These are phyloP conservation scores for Tillandsia fasciculata DNA, from an alignment of 176 grass and related monocot genomes.

Conservation along the genomic window DNA sequence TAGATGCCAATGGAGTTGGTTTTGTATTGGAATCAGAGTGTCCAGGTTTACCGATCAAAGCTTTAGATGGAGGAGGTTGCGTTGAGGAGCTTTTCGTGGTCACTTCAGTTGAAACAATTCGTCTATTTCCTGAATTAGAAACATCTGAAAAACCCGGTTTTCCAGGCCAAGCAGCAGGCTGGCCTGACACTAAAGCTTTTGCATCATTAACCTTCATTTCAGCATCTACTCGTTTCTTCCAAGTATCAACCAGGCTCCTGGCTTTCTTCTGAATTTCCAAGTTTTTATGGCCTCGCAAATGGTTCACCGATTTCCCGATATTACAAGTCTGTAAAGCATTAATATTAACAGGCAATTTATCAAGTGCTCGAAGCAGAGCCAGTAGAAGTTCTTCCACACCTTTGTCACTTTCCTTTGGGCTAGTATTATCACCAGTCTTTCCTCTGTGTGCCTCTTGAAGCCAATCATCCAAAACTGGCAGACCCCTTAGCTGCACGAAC, in stretches of 20 bases:
- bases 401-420: slow-evolving; percentile 67
- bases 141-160: slow-evolving; percentile 45
- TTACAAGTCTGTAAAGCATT: slow-evolving; percentile 54
- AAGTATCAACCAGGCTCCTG: slow-evolving; percentile 53
- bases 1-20: slow-evolving; percentile 13
- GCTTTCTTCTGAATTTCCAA: slow-evolving; percentile 50
- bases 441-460: slow-evolving; percentile 66
- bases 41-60: slow-evolving; percentile 20
- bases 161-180: slow-evolving; percentile 45
- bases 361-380: slow-evolving; percentile 43
- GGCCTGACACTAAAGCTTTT: slow-evolving; percentile 37
- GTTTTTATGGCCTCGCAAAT: slow-evolving; percentile 52
- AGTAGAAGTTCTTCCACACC: slow-evolving; percentile 49
- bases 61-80: slow-evolving; percentile 29
- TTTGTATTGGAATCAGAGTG: slow-evolving; percentile 24
- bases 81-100: slow-evolving; percentile 24
- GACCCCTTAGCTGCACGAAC: slow-evolving; percentile 22
- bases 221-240: slow-evolving; percentile 60
- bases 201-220: slow-evolving; percentile 51
- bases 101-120: slow-evolving; percentile 32
- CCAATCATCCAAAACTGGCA: slow-evolving; percentile 27
- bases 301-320: slow-evolving; percentile 62
- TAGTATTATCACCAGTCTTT: slow-evolving; percentile 55
- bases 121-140: slow-evolving; percentile 28
- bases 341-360: slow-evolving; percentile 56